Percentiles rank a stretch among this genome's conserved stretches.
phyloP scores from a whole-genome alignment of 1,284 basidiomycete genomes.

The Malassezia pachydermatis region DNA sequence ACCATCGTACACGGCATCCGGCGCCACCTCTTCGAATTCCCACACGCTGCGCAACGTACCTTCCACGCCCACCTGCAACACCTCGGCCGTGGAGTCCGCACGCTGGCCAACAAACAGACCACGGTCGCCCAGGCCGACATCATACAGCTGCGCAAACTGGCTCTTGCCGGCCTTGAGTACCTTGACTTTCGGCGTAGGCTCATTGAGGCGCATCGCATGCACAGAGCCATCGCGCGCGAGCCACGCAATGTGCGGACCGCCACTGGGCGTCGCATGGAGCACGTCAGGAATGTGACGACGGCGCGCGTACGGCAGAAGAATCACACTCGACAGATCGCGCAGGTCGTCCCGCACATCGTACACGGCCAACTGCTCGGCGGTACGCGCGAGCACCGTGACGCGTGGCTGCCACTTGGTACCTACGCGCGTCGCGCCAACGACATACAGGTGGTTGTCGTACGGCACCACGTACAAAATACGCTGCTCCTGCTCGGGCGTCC shows the following conservation, averaged over 20 bases:
- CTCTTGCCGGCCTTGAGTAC: slow-evolving; percentile 18
- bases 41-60: slow-evolving; percentile 28
- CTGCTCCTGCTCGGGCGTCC: slow-evolving; percentile 3
- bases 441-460: slow-evolving; percentile 24
- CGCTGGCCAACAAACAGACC: slow-evolving; percentile 32
- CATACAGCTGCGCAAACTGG: slow-evolving; percentile 20
- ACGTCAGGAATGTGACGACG: slow-evolving; percentile 22
- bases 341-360: slow-evolving; percentile 23
- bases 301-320: slow-evolving; percentile 25
- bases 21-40: slow-evolving; percentile 43
- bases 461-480: slow-evolving; percentile 20
- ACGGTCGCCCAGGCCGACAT: slow-evolving; percentile 32
- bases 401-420: background rate
- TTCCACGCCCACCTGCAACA: slow-evolving; percentile 25
- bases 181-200: slow-evolving; percentile 15
- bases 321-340: slow-evolving; percentile 19
- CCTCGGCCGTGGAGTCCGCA: slow-evolving; percentile 29
- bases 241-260: slow-evolving; percentile 39
- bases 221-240: slow-evolving; percentile 33
- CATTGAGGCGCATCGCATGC: slow-evolving; percentile 27
- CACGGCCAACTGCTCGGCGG: slow-evolving; percentile 23
- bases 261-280: slow-evolving; percentile 13
- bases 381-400: slow-evolving; percentile 23
- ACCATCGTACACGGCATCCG: slow-evolving; percentile 51
- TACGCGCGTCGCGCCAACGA: slow-evolving; percentile 9